Evolutionary conservation across 129 eudicot species (phyloP).

Genomic region (Mikania micrantha): DNA sequence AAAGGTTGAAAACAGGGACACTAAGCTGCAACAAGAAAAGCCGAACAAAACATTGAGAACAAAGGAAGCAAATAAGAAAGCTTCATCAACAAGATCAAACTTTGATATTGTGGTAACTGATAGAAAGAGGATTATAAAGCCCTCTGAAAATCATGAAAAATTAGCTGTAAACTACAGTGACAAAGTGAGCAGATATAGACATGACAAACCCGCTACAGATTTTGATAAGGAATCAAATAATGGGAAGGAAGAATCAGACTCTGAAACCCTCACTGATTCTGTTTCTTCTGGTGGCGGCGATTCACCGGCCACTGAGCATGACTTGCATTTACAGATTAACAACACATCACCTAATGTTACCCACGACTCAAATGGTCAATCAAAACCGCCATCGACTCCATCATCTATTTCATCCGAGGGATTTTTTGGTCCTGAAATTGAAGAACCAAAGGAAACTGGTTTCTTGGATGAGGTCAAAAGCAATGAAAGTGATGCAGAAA

Average conservation of each 20-base stretch:
- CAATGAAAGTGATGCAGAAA: constrained; percentile 40
- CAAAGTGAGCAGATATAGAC: constrained; percentile 37
- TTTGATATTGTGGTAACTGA: constrained; percentile 30
- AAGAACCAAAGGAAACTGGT: constrained; percentile 38
- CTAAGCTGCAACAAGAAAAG: constrained; percentile 41
- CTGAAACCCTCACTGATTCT: constrained; percentile 71
- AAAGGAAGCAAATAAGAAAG: constrained; percentile 38
- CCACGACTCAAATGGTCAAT: constrained; percentile 26
- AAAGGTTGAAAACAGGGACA: constrained; percentile 40
- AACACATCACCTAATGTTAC: constrained; percentile 20
- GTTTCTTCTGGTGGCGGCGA: constrained; percentile 68
- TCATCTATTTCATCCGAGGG: constrained; percentile 56
- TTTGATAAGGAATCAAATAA: constrained; percentile 35
- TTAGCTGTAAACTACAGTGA: constrained; percentile 32
- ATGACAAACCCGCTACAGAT: constrained; percentile 15
- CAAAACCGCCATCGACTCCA: constrained; percentile 41
- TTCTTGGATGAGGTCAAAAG: constrained; percentile 37
- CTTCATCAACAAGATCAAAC: constrained; percentile 23
- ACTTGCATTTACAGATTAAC: constrained; percentile 23
- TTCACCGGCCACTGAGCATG: constrained; percentile 61
- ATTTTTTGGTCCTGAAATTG: constrained; percentile 31
- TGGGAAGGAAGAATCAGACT: constrained; percentile 67
- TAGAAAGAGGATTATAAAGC: constrained; percentile 36
- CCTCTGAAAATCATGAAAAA: constrained; percentile 46
- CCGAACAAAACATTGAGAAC: constrained; percentile 29